phyloP scores from a whole-genome alignment of 2,329 filamentous ascomycete species.

The Cytospora leucostoma region DNA sequence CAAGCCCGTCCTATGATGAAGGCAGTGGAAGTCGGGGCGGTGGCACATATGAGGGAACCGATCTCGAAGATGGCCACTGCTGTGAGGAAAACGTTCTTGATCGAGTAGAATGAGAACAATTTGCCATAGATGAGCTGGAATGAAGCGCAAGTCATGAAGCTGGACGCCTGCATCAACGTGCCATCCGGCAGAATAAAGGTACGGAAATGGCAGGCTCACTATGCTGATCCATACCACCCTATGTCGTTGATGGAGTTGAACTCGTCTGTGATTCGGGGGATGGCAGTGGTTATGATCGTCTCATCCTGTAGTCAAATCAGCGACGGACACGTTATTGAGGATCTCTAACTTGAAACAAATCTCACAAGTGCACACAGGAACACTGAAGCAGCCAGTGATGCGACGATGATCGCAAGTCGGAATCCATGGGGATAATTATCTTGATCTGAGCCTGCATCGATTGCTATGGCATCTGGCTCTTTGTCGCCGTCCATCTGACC shows the following conservation, averaged over 20 bases:
- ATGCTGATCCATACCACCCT: conserved; percentile 45
- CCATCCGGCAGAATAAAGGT: too few species aligned
- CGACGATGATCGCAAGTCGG: too few species aligned
- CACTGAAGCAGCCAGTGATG: too few species aligned
- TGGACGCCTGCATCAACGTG: too few species aligned
- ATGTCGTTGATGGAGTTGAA: conserved; percentile 45
- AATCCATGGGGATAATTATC: too few species aligned
- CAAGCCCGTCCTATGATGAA: conserved; percentile 37
- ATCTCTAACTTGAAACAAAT: too few species aligned
- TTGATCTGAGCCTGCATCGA: too few species aligned
- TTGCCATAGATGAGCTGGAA: conserved; percentile 41
- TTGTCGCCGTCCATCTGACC: too few species aligned
- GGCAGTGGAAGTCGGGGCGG: conserved; percentile 34
- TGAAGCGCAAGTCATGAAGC: conserved; percentile 41
- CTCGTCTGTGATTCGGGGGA: conserved; percentile 42
- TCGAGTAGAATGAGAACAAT: conserved; percentile 45
- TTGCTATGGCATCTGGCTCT: too few species aligned
- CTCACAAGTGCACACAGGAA: too few species aligned
- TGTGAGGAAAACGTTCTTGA: conserved; percentile 41
- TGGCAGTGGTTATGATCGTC: conserved; percentile 41
- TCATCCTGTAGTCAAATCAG: too few species aligned
- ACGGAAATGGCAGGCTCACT: neutral
- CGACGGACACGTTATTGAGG: too few species aligned
- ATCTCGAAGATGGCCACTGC: conserved; percentile 44
- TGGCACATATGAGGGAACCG: conserved; percentile 42